phyloP scores from a whole-genome alignment of 1,284 basidiomycete species.

The Rhodotorula sp. region DNA sequence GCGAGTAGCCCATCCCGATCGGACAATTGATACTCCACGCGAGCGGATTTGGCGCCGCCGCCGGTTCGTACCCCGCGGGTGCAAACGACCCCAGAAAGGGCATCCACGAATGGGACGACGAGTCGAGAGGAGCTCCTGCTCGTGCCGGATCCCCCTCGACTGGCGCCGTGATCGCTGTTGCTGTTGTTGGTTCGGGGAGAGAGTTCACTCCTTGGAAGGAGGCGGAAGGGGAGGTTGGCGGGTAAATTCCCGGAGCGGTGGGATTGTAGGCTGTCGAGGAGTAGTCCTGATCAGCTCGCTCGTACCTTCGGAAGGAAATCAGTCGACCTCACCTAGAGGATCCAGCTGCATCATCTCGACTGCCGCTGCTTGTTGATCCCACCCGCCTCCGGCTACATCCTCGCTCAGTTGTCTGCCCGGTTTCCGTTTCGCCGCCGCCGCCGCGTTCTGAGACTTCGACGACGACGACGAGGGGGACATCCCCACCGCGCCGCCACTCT shows the following conservation, averaged over 20 bases:
- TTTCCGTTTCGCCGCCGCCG: not conserved
- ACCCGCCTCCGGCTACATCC: not conserved
- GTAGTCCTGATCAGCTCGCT: too few relatives aligned
- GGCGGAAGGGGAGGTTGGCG: too few relatives aligned
- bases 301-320: too few relatives aligned
- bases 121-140: too few relatives aligned
- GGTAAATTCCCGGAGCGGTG: not conserved
- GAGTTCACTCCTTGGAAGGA: too few relatives aligned
- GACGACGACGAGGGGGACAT: too few relatives aligned
- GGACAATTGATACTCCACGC: slow-evolving; percentile 9
- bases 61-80: not conserved
- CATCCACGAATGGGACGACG: slow-evolving; percentile 10
- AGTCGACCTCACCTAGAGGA: too few relatives aligned
- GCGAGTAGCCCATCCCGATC: not conserved
- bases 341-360: too few relatives aligned
- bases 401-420: not conserved
- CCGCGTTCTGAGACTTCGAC: not conserved
- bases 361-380: too few relatives aligned
- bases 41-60: not conserved
- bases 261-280: not conserved
- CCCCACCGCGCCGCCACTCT: not conserved
- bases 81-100: slow-evolving; percentile 15
- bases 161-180: too few relatives aligned
- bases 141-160: not conserved
- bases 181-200: too few relatives aligned